Percentiles rank a stretch among this genome's conserved stretches.
phyloP scores from a whole-genome alignment of 768 basidiomycete genomes.

The Naganishia kalamii region DNA sequence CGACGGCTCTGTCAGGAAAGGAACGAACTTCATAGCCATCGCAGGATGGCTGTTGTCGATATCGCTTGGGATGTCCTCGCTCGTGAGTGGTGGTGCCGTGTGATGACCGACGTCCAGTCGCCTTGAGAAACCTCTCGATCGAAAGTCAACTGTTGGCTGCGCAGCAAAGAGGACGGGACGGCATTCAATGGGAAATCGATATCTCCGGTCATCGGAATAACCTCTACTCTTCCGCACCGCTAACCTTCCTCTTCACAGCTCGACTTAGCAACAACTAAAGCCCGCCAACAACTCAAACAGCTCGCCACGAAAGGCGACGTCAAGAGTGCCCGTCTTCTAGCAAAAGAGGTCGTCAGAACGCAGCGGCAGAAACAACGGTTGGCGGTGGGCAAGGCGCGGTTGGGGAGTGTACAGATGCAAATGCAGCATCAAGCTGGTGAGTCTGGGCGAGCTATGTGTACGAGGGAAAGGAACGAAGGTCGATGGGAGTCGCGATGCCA shows the following conservation, averaged over 20 bases:
- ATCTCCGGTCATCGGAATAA: too few relatives aligned
- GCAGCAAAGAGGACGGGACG: too few relatives aligned
- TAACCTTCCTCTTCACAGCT: slow-evolving; percentile 52
- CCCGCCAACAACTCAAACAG: slow-evolving; percentile 71
- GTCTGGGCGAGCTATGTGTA: slow-evolving; percentile 36
- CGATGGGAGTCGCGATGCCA: too few relatives aligned
- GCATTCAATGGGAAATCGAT: too few relatives aligned
- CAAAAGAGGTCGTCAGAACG: slow-evolving; percentile 87
- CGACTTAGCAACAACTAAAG: slow-evolving; percentile 74
- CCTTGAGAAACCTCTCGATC: too few relatives aligned
- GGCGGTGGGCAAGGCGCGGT: slow-evolving; percentile 82
- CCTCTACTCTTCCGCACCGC: neutral
- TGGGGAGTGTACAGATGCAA: slow-evolving; percentile 85
- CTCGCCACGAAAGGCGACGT: slow-evolving; percentile 84
- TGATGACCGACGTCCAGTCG: too few relatives aligned
- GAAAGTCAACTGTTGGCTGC: too few relatives aligned
- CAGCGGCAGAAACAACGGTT: slow-evolving; percentile 89
- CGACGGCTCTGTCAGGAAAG: too few relatives aligned
- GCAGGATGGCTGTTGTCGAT: too few relatives aligned
- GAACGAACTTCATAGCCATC: neutral
- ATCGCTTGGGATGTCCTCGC: too few relatives aligned
- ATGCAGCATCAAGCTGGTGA: slow-evolving; percentile 84
- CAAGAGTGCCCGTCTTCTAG: slow-evolving; percentile 85
- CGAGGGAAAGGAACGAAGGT: too few relatives aligned
- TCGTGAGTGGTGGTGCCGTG: too few relatives aligned